Evolutionary conservation across 2,329 filamentous ascomycete genomes (phyloP).

Genomic region (Colletotrichum melonis): DNA sequence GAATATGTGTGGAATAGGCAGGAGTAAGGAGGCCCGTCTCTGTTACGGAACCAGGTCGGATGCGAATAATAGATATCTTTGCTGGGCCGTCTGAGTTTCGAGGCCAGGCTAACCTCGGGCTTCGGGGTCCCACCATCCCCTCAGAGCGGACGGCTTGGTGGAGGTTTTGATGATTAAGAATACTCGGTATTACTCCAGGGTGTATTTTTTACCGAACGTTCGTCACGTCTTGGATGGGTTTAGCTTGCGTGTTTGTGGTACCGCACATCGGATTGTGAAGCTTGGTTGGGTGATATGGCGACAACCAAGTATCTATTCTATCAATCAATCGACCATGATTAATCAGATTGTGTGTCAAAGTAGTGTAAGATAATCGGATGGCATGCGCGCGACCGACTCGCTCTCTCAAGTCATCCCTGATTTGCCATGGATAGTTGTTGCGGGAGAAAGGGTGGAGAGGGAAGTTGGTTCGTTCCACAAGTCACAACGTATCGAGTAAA

Average conservation of each 20-base stretch:
- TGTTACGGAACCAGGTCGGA: constrained; percentile 8
- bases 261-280: neutral
- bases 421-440: neutral
- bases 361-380: neutral
- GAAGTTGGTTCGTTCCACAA: neutral
- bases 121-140: neutral
- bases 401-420: neutral
- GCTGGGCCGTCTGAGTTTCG: constrained; percentile 5
- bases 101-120: neutral
- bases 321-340: neutral
- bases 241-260: neutral
- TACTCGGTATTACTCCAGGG: neutral
- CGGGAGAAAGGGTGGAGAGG: neutral
- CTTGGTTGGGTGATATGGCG: neutral
- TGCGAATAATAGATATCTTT: neutral
- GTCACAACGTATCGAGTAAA: neutral
- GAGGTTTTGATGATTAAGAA: neutral
- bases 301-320: neutral
- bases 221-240: neutral
- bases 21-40: neutral
- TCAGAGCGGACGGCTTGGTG: neutral
- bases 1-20: neutral
- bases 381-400: neutral
- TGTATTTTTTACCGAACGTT: neutral
- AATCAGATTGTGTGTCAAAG: neutral